phyloP scores from a whole-genome alignment of 176 grass and related monocot species.

The Metroxylon sagu region DNA sequence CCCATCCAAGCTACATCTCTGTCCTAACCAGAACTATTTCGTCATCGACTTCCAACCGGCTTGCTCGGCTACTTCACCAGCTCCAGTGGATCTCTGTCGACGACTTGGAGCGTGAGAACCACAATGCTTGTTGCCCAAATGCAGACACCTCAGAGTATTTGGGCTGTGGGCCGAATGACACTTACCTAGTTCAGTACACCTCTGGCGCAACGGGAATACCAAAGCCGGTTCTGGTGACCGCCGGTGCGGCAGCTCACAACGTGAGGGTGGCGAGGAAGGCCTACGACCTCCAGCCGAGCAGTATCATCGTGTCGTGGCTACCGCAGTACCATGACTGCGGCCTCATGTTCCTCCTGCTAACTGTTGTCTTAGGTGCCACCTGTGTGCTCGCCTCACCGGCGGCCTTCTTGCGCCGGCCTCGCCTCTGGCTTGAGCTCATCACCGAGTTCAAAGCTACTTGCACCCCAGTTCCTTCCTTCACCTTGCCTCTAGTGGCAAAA shows the following conservation, averaged over 20 bases:
- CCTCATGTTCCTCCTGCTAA: slow-evolving; percentile 62
- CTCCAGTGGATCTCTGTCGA: slow-evolving; percentile 37
- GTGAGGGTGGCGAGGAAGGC: slow-evolving; percentile 39
- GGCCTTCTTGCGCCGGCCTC: slow-evolving; percentile 30
- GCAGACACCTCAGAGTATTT: background rate
- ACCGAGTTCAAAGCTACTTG: slow-evolving; percentile 43
- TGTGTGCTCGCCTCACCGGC: slow-evolving; percentile 31
- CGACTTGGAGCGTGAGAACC: background rate
- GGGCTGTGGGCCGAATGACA: slow-evolving; percentile 23
- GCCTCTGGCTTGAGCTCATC: slow-evolving; percentile 52
- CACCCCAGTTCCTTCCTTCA: slow-evolving; percentile 49
- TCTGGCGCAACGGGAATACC: slow-evolving; percentile 44
- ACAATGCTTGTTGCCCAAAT: no score
- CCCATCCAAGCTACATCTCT: slow-evolving; percentile 13
- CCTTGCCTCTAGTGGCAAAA: slow-evolving; percentile 36
- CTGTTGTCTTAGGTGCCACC: slow-evolving; percentile 42
- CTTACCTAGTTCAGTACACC: slow-evolving; percentile 54
- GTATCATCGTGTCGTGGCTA: slow-evolving; percentile 49
- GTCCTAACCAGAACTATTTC: background rate
- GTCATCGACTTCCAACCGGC: background rate
- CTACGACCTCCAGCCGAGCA: slow-evolving; percentile 32
- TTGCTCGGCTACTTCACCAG: slow-evolving; percentile 1
- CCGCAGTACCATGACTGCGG: slow-evolving; percentile 59
- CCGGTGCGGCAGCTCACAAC: slow-evolving; percentile 42
- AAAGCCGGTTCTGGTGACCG: slow-evolving; percentile 41